Percentiles rank a stretch among this genome's conserved stretches.
phyloP scores from a whole-genome alignment of 306 rosid species.

The Pterocarpus macrocarpus region DNA sequence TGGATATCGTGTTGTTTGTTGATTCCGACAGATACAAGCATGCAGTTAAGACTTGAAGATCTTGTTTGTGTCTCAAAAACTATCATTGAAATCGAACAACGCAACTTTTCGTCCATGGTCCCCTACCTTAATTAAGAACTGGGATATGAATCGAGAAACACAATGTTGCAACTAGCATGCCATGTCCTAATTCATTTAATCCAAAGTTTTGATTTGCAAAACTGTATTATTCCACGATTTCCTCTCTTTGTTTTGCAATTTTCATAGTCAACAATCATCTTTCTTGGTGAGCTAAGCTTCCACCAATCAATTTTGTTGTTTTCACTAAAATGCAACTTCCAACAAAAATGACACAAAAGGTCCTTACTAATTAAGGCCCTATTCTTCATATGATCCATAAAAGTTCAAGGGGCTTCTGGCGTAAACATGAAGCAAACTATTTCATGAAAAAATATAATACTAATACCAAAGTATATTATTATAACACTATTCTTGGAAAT shows the following conservation, averaged over 20 bases:
- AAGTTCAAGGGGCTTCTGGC: not conserved
- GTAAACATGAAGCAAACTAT: constrained; percentile 47
- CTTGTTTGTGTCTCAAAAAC: constrained; percentile 45
- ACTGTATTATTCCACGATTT: not conserved
- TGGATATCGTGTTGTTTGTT: constrained; percentile 44
- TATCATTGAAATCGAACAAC: constrained; percentile 40
- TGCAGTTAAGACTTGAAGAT: constrained; percentile 37
- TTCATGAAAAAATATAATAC: constrained; percentile 11
- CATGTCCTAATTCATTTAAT: constrained; percentile 41
- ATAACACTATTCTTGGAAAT: constrained; percentile 13
- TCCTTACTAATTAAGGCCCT: not conserved
- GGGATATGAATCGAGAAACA: constrained; percentile 38
- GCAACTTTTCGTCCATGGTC: constrained; percentile 58
- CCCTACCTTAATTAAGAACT: constrained; percentile 53
- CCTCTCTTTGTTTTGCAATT: constrained; percentile 12
- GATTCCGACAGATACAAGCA: constrained; percentile 46
- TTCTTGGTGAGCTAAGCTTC: not conserved
- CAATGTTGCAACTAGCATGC: constrained; percentile 54
- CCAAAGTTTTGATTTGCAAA: not conserved
- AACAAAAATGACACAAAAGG: not conserved
- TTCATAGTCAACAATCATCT: not conserved
- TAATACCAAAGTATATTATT: not conserved
- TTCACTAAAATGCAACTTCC: not conserved
- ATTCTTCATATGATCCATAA: constrained; percentile 25
- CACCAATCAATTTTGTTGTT: constrained; percentile 12